These are phyloP conservation scores for Stagonosporopsis cucurbitacearum DNA, from an alignment of 2,329 filamentous ascomycete species.

Conservation along the genomic window DNA sequence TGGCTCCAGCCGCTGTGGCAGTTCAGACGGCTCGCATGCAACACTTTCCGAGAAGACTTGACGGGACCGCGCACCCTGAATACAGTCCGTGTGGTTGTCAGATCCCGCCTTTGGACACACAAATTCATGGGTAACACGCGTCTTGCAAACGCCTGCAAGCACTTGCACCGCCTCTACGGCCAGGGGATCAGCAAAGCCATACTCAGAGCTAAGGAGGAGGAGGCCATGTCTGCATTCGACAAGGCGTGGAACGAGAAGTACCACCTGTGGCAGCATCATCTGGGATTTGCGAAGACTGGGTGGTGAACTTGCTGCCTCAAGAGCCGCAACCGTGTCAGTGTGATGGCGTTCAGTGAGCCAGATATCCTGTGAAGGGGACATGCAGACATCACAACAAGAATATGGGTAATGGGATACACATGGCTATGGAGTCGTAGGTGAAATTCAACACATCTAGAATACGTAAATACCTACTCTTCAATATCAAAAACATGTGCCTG, in stretches of 20 bases:
- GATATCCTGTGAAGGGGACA: too few species aligned
- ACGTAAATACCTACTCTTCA: not conserved
- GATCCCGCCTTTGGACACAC: not conserved
- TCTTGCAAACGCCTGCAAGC: slow-evolving; percentile 23
- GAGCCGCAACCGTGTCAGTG: not conserved
- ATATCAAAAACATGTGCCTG: too few species aligned
- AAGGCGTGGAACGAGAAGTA: slow-evolving; percentile 31
- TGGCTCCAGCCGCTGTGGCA: slow-evolving; percentile 40
- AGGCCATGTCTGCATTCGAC: slow-evolving; percentile 37
- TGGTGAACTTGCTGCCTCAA: slow-evolving; percentile 10
- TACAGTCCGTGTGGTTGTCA: slow-evolving; percentile 24
- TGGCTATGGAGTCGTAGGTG: not conserved
- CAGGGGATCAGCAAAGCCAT: slow-evolving; percentile 35
- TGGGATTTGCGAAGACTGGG: slow-evolving; percentile 13
- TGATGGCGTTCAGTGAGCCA: not conserved
- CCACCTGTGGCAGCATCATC: slow-evolving; percentile 20
- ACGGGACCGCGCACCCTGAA: not conserved
- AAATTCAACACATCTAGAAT: not conserved
- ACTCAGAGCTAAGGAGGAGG: slow-evolving; percentile 33
- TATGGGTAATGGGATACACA: not conserved
- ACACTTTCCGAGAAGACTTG: not conserved
- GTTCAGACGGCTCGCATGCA: slow-evolving; percentile 27
- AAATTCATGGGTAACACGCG: slow-evolving; percentile 12
- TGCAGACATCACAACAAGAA: not conserved
- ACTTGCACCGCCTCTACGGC: slow-evolving; percentile 39